Base-by-base conservation (phyloP, 1,139 yeast species). In the Hemisphaericaspora lyxosophila region DNA sequence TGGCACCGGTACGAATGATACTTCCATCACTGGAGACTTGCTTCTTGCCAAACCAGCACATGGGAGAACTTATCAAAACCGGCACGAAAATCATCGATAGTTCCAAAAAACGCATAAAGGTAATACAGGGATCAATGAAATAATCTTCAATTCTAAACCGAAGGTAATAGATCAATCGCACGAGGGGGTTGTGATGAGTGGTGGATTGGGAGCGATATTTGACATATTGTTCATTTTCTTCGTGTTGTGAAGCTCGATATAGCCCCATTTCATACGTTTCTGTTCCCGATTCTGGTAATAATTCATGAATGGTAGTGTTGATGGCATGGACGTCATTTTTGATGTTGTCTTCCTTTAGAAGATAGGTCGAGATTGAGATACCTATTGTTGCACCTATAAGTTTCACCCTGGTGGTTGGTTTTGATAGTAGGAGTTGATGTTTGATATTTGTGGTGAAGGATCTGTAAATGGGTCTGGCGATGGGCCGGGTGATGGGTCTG, bases 221-320 rank as follows among this genome's bases (percentile, higher is more conserved):
- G 3, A 50, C 40, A 42, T 50, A 64, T 20, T 62, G 65, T 1
- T 54, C 52, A 2, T 54, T 41, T 39, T 73, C 76, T 38, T 70
- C 88, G 19, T 60, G 57, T 47, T 79, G 82, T 0, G 90, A 83
- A 0, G 87, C 72, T n/a, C 62, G 46, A 52, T 69, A 84, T 3
- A 85, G 64, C 0, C 87, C 87, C 66, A 72, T 70, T 55, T 85
- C 92, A 57, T 71, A 83, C 0, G 92, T 85, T 27, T 80, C 84
- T 2, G 81, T 79, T 0, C 48, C 53, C 2, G 67, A 53, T 39
- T 68, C 73, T 0, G 85, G 80, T 3, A 41, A 39, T 26, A 71
- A 54, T 30, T 55, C 62, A 47, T 71, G 75, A 9, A 70, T 57
- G 5, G 64, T 44, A 2, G 60, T 55, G 36, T 66, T 65, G 2